These are phyloP conservation scores for Botryotinia narcissicola DNA, from an alignment of 2,329 filamentous ascomycete species.

Conservation along the genomic window DNA sequence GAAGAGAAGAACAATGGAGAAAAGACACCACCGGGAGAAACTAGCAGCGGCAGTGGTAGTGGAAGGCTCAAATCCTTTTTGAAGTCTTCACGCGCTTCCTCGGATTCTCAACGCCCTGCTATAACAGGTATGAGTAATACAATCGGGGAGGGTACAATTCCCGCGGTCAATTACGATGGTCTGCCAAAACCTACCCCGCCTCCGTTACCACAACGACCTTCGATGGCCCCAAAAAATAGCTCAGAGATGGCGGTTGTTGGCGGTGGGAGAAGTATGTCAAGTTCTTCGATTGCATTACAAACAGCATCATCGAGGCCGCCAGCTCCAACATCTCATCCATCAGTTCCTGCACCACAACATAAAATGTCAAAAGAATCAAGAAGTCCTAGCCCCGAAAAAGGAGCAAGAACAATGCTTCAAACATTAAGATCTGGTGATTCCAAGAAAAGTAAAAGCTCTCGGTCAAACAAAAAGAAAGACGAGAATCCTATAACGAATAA, in stretches of 20 bases:
- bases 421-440: conserved; percentile 56
- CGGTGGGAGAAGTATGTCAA: conserved; percentile 31
- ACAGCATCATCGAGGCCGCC: conserved; percentile 25
- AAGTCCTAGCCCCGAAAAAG: conserved; percentile 57
- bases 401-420: conserved; percentile 55
- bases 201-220: conserved; percentile 56
- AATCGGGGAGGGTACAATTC: conserved; percentile 79
- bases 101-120: background rate
- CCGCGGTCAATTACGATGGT: conserved; percentile 74
- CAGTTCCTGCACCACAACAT: conserved; percentile 26
- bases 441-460: conserved; percentile 44
- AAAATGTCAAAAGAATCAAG: conserved; percentile 42
- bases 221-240: conserved; percentile 47
- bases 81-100: conserved; percentile 11
- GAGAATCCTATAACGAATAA: conserved; percentile 58
- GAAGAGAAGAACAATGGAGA: conserved; percentile 61
- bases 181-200: conserved; percentile 64
- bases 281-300: conserved; percentile 21
- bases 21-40: conserved; percentile 77
- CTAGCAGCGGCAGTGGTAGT: conserved; percentile 48
- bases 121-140: conserved; percentile 20
- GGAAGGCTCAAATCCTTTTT: conserved; percentile 19
- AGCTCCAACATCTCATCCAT: conserved; percentile 24
- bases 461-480: conserved; percentile 27
- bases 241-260: conserved; percentile 47